Conservation (phyloP, 306 rosid species). For the Quercus ilex region DNA sequence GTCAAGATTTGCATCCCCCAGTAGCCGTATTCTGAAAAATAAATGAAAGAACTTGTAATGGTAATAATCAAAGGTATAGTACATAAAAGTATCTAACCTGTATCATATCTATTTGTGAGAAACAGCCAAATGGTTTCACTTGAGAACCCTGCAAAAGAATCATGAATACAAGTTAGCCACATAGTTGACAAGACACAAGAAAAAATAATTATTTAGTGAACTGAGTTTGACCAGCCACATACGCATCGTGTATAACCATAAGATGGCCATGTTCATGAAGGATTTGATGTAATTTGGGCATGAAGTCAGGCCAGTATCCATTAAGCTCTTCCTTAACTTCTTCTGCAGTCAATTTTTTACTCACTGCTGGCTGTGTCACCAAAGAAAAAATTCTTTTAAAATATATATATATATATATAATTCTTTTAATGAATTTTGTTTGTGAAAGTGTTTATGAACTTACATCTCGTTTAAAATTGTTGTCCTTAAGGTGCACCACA, state of each 20-base stretch:
- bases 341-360: background rate
- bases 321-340: background rate
- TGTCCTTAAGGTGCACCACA: background rate
- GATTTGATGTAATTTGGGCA: background rate
- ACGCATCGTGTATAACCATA: background rate
- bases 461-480: background rate
- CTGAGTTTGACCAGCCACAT: background rate
- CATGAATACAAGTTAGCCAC: background rate
- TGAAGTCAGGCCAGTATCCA: background rate
- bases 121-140: background rate
- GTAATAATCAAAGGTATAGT: no score
- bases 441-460: background rate
- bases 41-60: no score
- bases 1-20: no score
- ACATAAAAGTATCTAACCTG: no score
- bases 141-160: background rate
- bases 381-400: background rate
- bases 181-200: background rate
- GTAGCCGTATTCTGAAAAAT: no score
- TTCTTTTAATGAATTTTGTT: background rate
- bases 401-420: no score
- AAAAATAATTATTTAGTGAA: background rate
- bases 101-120: background rate
- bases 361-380: background rate
- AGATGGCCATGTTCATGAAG: background rate